Evolutionary conservation across 768 basidiomycete genomes (phyloP).

Genomic region (Leccinum broughii): DNA sequence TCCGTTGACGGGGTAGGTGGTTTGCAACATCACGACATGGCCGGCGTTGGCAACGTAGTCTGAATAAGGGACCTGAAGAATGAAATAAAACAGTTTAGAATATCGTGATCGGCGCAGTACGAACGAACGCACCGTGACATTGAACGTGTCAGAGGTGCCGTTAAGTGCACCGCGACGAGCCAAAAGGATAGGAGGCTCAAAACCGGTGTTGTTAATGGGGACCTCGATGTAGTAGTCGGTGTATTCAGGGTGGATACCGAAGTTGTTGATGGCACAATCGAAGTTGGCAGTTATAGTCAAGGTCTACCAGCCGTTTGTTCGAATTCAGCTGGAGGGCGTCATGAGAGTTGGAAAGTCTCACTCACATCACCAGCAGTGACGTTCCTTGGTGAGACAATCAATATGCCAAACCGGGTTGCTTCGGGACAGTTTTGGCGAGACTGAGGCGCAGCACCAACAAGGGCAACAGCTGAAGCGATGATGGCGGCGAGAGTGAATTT

Average conservation of each 20-base stretch:
- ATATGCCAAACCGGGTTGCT: constrained; percentile 22
- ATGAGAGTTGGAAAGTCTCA: not conserved
- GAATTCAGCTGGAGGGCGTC: constrained; percentile 7
- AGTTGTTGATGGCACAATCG: constrained; percentile 25
- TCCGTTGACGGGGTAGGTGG: constrained; percentile 25
- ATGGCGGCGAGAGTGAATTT: constrained; percentile 9
- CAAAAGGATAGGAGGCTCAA: constrained; percentile 33
- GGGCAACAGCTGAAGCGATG: constrained; percentile 11
- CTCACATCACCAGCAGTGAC: constrained; percentile 29
- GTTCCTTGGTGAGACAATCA: constrained; percentile 21
- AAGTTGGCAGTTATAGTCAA: constrained; percentile 27
- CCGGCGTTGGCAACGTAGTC: constrained; percentile 17
- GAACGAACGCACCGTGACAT: not conserved
- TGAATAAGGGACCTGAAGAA: constrained; percentile 22
- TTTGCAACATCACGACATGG: constrained; percentile 21
- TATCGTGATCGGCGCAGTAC: not conserved
- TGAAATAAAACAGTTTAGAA: constrained; percentile 1
- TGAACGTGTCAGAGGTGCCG: not conserved
- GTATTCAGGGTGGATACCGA: constrained; percentile 21
- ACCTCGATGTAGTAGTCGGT: constrained; percentile 38
- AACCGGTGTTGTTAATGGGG: constrained; percentile 31
- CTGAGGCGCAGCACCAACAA: constrained; percentile 21
- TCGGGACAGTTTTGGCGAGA: constrained; percentile 24
- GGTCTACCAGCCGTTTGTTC: constrained; percentile 9
- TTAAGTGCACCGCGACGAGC: not conserved